phyloP scores from a whole-genome alignment of 2,329 filamentous ascomycete species.

The Zymoseptoria ardabiliae region DNA sequence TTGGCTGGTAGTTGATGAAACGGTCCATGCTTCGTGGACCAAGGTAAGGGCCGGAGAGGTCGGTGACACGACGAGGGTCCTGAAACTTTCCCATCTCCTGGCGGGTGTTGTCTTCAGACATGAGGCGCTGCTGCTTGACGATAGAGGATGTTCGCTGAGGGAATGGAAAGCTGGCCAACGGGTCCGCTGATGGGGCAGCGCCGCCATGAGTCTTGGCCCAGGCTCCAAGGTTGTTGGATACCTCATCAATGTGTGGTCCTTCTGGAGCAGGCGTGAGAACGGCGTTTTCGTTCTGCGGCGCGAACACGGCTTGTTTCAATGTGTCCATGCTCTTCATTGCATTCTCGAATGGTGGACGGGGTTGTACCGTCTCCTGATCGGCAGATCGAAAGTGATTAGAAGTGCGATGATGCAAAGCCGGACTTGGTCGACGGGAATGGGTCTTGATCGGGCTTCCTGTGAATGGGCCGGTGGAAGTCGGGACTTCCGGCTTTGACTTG shows the following conservation, averaged over 20 bases:
- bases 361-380: constrained; percentile 1
- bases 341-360: constrained; percentile 18
- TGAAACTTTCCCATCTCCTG: constrained; percentile 1
- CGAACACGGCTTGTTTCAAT: constrained; percentile 27
- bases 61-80: background rate
- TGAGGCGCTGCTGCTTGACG: constrained; percentile 11
- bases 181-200: constrained; percentile 3
- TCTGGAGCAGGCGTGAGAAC: constrained; percentile 25
- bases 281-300: constrained; percentile 29
- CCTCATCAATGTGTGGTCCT: constrained; percentile 21
- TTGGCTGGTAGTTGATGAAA: constrained; percentile 4
- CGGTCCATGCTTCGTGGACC: background rate
- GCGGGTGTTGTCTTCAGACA: constrained; percentile 7
- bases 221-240: constrained; percentile 22
- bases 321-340: constrained; percentile 20
- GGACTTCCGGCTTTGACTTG: constrained; percentile 15
- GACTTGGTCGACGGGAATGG: constrained; percentile 20
- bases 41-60: constrained; percentile 1
- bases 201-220: constrained; percentile 23
- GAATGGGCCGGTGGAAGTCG: constrained; percentile 4
- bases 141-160: constrained; percentile 17
- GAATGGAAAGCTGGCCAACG: constrained; percentile 15
- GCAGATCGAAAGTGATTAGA: constrained; percentile 8
- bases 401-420: constrained; percentile 12
- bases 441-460: constrained; percentile 22